Evolutionary conservation across 1,284 basidiomycete species (phyloP).

Genomic region (Ganoderma meredithae): DNA sequence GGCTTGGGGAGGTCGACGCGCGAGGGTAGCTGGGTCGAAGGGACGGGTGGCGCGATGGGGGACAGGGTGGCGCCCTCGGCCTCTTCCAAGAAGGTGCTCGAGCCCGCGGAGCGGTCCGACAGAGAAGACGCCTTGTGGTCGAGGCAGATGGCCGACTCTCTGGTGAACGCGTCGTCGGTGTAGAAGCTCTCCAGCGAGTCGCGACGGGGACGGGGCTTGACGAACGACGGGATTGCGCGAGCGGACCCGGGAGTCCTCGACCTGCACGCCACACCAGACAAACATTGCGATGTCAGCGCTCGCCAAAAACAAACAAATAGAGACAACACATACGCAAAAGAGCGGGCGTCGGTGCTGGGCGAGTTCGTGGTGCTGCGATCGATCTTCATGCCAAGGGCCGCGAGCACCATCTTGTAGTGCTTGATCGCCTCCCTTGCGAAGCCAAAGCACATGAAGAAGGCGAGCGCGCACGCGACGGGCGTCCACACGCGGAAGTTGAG

Average conservation of each 20-base stretch:
- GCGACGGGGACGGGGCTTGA: not conserved
- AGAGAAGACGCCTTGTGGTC: not conserved
- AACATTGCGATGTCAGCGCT: not conserved
- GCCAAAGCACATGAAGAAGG: conserved; percentile 54
- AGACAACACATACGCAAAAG: not conserved
- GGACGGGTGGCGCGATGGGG: not conserved
- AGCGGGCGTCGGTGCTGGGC: not conserved
- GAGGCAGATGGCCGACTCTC: not conserved
- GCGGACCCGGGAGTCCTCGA: not conserved
- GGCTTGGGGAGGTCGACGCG: not conserved
- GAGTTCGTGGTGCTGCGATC: not conserved
- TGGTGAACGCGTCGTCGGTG: not conserved
- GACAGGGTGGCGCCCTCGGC: not conserved
- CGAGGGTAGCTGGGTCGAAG: not conserved
- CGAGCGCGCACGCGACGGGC: conserved; percentile 41
- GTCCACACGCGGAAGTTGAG: conserved; percentile 42
- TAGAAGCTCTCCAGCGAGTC: conserved; percentile 2
- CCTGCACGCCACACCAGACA: not conserved
- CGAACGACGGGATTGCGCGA: not conserved
- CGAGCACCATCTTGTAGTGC: conserved; percentile 40
- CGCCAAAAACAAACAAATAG: no score
- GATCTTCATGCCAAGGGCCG: not conserved
- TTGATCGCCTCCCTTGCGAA: conserved; percentile 48
- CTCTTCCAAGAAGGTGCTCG: not conserved
- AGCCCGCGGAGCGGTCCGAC: not conserved